Evolutionary conservation across 2,329 filamentous ascomycete species (phyloP), one percentile per base, ranked within the genome.

Genomic region (Diplodia intermedia): DNA sequence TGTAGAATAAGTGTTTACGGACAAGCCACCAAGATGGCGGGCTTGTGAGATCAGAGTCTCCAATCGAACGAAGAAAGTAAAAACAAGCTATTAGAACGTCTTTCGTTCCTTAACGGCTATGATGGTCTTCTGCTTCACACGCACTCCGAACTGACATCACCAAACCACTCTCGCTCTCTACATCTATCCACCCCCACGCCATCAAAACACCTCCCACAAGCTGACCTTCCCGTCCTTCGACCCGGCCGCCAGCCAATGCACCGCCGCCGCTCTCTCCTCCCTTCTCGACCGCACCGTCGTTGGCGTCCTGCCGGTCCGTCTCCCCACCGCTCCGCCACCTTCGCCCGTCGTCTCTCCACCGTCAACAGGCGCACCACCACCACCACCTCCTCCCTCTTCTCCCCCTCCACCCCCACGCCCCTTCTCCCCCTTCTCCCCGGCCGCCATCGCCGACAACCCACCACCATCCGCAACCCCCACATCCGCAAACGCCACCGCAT

Each of bases 151-250:
- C 11, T 40, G 38, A 18, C 15, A 43, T 18, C 5, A 5, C 31
- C 31, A 14, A 43, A 43, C 15, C 6, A 6, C 14, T 26, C 38
- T 18, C 15, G 15, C 38, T 43, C 15, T 43, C 23, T 3, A 26
- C 23, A 26, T 26, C 1, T 1, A 14, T 5, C 12, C 15, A 14
- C 12, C 15, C 15, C 1, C 38, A 43, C 15, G 4, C 15, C 15
- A 47, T 66, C 70, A 85, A 68, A 95, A 99, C 69, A 98, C 89
- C 81, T 97, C 92, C 95, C 95, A 99, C 72, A 99, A 82, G 76
- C 93, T 97, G 70, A 98, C 88, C 78, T 96, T 97, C 20, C 94
- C 95, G 81, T 98, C 95, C 78, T 98, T 99, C 67, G 92, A 91
- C 1, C 95, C 95, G 1, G 89, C 92, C 20, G 91, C 95, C 63